Conservation (phyloP, 1,139 yeast species). For the Suhomyces maxii region DNA sequence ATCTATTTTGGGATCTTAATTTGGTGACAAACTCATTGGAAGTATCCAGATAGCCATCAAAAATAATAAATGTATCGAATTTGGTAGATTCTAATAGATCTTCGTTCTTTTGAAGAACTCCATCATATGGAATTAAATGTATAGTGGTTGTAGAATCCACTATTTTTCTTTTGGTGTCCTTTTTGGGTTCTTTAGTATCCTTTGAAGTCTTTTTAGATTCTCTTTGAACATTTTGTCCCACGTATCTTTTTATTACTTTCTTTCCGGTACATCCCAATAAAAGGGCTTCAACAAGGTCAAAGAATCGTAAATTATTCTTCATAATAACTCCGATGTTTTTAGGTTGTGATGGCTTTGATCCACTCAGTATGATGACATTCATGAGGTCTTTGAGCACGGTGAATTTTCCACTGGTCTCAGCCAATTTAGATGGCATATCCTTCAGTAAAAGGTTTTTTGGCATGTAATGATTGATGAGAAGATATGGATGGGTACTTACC, state of each 20-base stretch:
- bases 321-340: slow-evolving; percentile 40
- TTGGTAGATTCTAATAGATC: slow-evolving; percentile 26
- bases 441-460: slow-evolving; percentile 78
- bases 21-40: slow-evolving; percentile 26
- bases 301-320: slow-evolving; percentile 42
- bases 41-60: slow-evolving; percentile 69
- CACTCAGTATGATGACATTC: slow-evolving; percentile 43
- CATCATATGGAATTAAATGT: slow-evolving; percentile 49
- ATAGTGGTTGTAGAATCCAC: slow-evolving; percentile 23
- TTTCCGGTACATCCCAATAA: slow-evolving; percentile 67
- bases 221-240: slow-evolving; percentile 56
- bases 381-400: slow-evolving; percentile 62
- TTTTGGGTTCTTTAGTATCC: slow-evolving; percentile 10
- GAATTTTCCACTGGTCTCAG: slow-evolving; percentile 87
- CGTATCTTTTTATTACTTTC: slow-evolving; percentile 56
- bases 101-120: slow-evolving; percentile 31
- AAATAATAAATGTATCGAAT: slow-evolving; percentile 65
- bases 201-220: slow-evolving; percentile 32
- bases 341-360: slow-evolving; percentile 42
- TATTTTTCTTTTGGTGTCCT: slow-evolving; percentile 13
- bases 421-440: slow-evolving; percentile 73
- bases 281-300: slow-evolving; percentile 79
- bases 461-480: slow-evolving; percentile 79
- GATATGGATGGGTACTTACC: slow-evolving; percentile 86
- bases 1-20: slow-evolving; percentile 35